Base-by-base conservation (phyloP, 2,329 filamentous ascomycete genomes). In the Pleomassaria siparia region DNA sequence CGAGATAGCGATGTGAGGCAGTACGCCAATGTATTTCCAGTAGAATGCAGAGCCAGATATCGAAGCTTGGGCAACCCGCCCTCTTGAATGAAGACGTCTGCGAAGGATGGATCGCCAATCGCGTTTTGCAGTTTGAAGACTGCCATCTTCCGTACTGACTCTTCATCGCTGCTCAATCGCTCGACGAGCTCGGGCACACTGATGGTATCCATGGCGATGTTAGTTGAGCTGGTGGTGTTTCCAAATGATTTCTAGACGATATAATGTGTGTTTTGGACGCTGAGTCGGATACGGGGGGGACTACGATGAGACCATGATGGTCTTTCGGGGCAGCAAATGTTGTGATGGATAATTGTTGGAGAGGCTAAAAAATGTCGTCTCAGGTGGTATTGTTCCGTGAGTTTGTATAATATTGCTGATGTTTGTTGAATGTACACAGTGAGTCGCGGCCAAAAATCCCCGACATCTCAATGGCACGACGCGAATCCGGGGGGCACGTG, bases 71-170 rank as follows among this genome's bases (percentile, higher is more conserved):
- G 80, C 55, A 97, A 79, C 3, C 94, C 94, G 47, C 91, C 91
- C 41, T 91, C 88, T 43, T 87, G 85, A 53, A 97, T 95, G 75
- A 99, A 99, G 60, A 95, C 85, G 71, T 97, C 94, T 63, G 94
- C 94, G 71, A 97, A 97, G 42, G 91, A 88, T 21, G 92, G 92
- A 73, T 99, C 94, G 68, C 91, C 92, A 72, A 99, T 96, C 53
- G 89, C 91, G 55, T 83, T 87, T 74, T 99, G 94, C 56, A 99
- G 84, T 76, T 96, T 96, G 82, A 99, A 99, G 51, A 95, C 94
- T 51, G 94, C 94, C 89, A 97, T 96, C 74, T 99, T 99, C 66
- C 91, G 89, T 59, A 89, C 86, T 47, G 89, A 91, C 78, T 99
- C 94, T 74, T 96, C 82, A 47, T 83, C 79, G 58, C 80, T 81